Evolutionary conservation across 2,329 filamentous ascomycete species (phyloP), one percentile per base, ranked within the genome.

Genomic region (Aspergillus hortae): DNA sequence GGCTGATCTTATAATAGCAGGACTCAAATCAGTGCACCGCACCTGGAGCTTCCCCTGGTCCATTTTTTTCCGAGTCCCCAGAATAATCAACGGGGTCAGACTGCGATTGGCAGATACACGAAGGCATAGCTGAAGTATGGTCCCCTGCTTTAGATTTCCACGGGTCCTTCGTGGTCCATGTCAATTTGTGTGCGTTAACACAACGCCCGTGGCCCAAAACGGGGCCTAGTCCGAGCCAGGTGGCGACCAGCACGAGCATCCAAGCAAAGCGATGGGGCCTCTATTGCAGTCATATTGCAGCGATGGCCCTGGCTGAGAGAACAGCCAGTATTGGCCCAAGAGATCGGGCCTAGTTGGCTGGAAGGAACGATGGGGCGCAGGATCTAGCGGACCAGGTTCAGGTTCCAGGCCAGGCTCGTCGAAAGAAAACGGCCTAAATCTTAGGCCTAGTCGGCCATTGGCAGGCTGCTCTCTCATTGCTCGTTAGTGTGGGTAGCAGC

Each of bases 321-420:
- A 32, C 6, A 19, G 19, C 7, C 6, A 15, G 30, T 40, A 45
- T 43, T 43, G 51, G 54, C 42, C 46, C 33, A 44, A 38, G 38
- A 40, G 49, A 52, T 51, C 52, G 15, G 51, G 52, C 52, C 51
- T 44, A 50, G 42, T 55, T 53, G 45, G 44, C 33, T 53, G 42
- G 44, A 46, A 49, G 25, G 51, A 54, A 52, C 54, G 46, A 52
- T 53, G 51, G 54, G 48, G 49, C 48, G 19, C 44, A 44, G 38
- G 49, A 42, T 50, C 27, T 51, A 23, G 38, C 36, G 21, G 46
- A 38, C 42, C 30, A 51, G 52, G 27, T 41, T 38, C 35, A 51
- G 52, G 27, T 44, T 38, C 35, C 36, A 46, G 44, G 2, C 44
- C 44, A 23, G 44, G 30, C 32, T 12, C 6, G 25, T 15, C 7